These are phyloP conservation scores for Fremontodendron californicum DNA, from an alignment of 345 rosid genomes.

Conservation along the genomic window DNA sequence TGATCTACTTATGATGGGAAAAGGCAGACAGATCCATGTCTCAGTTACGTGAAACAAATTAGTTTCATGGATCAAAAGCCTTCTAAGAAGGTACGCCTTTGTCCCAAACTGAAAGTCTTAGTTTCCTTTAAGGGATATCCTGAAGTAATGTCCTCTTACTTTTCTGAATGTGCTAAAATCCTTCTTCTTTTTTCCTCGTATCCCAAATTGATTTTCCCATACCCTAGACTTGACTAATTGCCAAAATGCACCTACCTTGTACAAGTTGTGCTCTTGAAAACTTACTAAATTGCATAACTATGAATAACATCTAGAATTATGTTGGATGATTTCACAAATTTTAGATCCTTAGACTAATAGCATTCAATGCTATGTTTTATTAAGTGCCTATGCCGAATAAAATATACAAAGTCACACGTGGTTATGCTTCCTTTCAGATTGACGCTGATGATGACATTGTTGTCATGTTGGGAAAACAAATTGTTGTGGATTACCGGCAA, in stretches of 20 bases:
- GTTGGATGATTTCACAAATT: not conserved
- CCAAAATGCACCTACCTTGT: not conserved
- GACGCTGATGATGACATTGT: conserved; percentile 68
- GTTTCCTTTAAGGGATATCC: not conserved
- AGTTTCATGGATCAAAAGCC: not conserved
- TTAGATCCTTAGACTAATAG: not conserved
- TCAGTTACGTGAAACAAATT: not conserved
- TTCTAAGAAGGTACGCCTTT: not conserved
- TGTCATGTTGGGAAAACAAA: conserved; percentile 60
- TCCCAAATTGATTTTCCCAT: not conserved
- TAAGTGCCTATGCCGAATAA: not conserved
- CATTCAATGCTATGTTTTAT: not conserved
- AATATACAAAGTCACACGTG: not conserved
- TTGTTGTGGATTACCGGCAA: conserved; percentile 60
- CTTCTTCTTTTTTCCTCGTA: not conserved
- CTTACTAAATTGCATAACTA: not conserved
- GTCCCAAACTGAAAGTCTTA: not conserved
- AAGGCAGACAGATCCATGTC: not conserved
- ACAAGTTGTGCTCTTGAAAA: not conserved
- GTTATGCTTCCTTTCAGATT: conserved; percentile 49
- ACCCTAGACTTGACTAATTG: not conserved
- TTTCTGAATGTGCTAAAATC: not conserved
- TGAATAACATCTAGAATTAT: not conserved
- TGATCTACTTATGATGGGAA: not conserved
- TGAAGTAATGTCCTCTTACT: not conserved